A percentile compares a stretch with the other conserved stretches of the same genome.
phyloP scores from a whole-genome alignment of 1,139 yeast genomes.

The Taphrina flavorubra region DNA sequence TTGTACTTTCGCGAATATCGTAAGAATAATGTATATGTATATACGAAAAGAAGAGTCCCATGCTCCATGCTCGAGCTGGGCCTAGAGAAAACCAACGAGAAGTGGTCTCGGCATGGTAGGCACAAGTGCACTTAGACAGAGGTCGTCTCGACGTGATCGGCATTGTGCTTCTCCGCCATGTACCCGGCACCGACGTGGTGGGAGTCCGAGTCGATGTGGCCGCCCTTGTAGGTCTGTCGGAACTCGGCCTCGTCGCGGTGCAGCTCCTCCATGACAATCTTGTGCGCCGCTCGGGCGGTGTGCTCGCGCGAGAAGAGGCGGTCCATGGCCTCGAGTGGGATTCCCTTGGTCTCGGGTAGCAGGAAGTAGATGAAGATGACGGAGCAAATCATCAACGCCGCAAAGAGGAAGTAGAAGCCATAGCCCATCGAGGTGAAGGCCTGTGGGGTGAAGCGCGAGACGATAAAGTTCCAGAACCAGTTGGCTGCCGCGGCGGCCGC shows the following conservation, averaged over 20 bases:
- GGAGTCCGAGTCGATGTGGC: not conserved
- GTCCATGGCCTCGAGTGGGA: slow-evolving; percentile 66
- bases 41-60: too few species aligned
- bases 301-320: slow-evolving; percentile 43
- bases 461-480: slow-evolving; percentile 44
- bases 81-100: too few species aligned
- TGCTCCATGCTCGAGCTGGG: too few species aligned
- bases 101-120: too few species aligned
- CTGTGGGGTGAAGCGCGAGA: slow-evolving; percentile 45
- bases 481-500: slow-evolving; percentile 44
- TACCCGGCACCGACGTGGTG: slow-evolving; percentile 2
- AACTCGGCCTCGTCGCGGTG: slow-evolving; percentile 10
- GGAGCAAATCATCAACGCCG: slow-evolving; percentile 40
- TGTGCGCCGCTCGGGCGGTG: not conserved
- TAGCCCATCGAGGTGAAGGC: slow-evolving; percentile 44
- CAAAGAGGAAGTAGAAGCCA: slow-evolving; percentile 44
- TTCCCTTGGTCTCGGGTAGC: slow-evolving; percentile 67
- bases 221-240: slow-evolving; percentile 7
- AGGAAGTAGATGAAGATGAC: slow-evolving; percentile 54
- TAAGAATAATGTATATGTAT: too few species aligned
- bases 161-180: not conserved
- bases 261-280: slow-evolving; percentile 7
- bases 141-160: slow-evolving; percentile 6
- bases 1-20: too few species aligned
- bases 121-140: slow-evolving; percentile 10